These are phyloP conservation scores for Yamadazyma pseudoaaseri DNA, from an alignment of 1,139 yeast species.

Conservation along the genomic window DNA sequence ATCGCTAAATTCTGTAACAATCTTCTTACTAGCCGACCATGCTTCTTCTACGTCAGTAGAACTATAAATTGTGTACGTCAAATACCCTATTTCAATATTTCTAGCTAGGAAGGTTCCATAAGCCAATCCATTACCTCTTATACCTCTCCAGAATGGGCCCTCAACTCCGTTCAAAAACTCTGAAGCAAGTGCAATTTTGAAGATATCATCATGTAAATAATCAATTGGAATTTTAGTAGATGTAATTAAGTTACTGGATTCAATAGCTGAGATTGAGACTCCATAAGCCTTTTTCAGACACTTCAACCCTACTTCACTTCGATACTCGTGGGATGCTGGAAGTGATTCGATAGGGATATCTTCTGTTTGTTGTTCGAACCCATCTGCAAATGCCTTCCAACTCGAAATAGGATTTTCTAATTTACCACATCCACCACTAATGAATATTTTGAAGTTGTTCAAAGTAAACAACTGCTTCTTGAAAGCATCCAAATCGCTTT, in stretches of 20 bases:
- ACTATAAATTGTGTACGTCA: slow-evolving; percentile 69
- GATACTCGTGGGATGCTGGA: slow-evolving; percentile 56
- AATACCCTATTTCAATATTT: slow-evolving; percentile 64
- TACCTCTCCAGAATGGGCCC: slow-evolving; percentile 97
- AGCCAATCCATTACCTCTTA: slow-evolving; percentile 93
- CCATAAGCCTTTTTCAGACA: slow-evolving; percentile 61
- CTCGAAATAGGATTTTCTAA: slow-evolving; percentile 55
- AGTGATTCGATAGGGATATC: slow-evolving; percentile 19
- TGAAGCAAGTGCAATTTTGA: slow-evolving; percentile 69
- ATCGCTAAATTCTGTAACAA: slow-evolving; percentile 59
- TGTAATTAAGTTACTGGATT: slow-evolving; percentile 72
- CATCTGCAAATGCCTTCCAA: slow-evolving; percentile 52
- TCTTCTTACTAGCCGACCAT: slow-evolving; percentile 61
- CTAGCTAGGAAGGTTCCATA: slow-evolving; percentile 75
- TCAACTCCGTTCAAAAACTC: slow-evolving; percentile 85
- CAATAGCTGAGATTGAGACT: slow-evolving; percentile 80
- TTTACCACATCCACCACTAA: slow-evolving; percentile 63
- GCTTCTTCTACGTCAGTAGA: slow-evolving; percentile 84
- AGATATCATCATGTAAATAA: slow-evolving; percentile 65
- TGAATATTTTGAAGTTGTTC: slow-evolving; percentile 64
- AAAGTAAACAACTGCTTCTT: slow-evolving; percentile 56
- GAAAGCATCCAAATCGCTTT: slow-evolving; percentile 55
- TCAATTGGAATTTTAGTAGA: slow-evolving; percentile 64
- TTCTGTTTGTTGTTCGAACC: slow-evolving; percentile 9
- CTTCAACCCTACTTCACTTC: slow-evolving; percentile 55